Percentiles rank a stretch among this genome's conserved stretches.
phyloP scores from a whole-genome alignment of 2,329 filamentous ascomycete genomes.

The Fusarium chuoi region DNA sequence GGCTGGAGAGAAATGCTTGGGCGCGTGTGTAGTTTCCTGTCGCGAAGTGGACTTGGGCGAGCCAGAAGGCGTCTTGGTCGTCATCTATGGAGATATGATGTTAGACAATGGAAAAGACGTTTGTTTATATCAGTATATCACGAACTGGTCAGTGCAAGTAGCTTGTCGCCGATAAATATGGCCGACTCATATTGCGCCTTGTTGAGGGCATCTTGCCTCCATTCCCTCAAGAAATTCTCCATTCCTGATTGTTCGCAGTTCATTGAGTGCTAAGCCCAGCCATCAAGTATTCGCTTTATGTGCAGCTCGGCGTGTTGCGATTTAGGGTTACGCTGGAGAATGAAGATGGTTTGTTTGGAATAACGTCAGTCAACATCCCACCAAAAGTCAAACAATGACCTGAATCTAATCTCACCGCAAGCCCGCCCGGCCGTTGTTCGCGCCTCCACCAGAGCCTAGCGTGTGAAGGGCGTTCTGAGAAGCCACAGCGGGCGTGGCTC shows the following conservation, averaged over 20 bases:
- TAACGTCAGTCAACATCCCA: conserved; percentile 33
- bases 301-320: conserved; percentile 1
- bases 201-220: conserved; percentile 94
- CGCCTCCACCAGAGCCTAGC: conserved; percentile 22
- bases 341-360: conserved; percentile 32
- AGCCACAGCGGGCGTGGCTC: conserved; percentile 39
- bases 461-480: conserved; percentile 33
- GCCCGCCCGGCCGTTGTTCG: conserved; percentile 5
- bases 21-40: conserved; percentile 95
- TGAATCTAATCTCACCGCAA: conserved; percentile 16
- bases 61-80: conserved; percentile 94
- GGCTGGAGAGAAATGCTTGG: conserved; percentile 83
- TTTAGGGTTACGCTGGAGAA: neutral
- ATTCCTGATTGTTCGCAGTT: conserved; percentile 58
- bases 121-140: conserved; percentile 17
- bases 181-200: conserved; percentile 97
- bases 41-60: conserved; percentile 97
- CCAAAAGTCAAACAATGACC: conserved; percentile 37
- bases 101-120: conserved; percentile 3
- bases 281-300: neutral
- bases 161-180: conserved; percentile 97
- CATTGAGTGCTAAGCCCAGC: neutral
- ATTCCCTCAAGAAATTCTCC: conserved; percentile 93
- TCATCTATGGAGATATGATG: conserved; percentile 68
- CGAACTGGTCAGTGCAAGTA: conserved; percentile 91